Evolutionary conservation across 1,284 basidiomycete species (phyloP), one percentile per base, ranked within the genome.

Genomic region (Cutaneotrichosporon cutaneum): DNA sequence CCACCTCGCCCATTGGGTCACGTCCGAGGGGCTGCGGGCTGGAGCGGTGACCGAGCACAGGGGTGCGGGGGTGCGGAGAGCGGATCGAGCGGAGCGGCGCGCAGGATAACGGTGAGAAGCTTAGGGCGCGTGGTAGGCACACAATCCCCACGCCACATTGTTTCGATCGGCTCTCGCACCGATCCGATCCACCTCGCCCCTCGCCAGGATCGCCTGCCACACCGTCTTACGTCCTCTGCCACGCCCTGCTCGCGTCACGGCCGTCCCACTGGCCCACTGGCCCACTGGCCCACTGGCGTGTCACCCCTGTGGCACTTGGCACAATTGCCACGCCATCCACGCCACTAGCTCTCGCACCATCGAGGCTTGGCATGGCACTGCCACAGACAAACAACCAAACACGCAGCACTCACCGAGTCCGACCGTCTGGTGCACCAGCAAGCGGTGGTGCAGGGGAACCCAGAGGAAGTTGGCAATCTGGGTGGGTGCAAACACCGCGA

Each of bases 381-480:
- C 18, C 27, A 9, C 44, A 47, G 27, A 1, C 24, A 24, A 44
- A n/a, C 36, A 27, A 33, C 22, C 21, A 24, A 36, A 33, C 21
- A 11, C 53, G 54, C 39, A 22, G 6, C 16, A 69, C 72, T 67
- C 56, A 74, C 91, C 90, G 58, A 94, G 82, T 62, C 87, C 88
- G 58, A 94, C 90, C 16, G 88, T 83, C 71, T 90, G 86, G 30
- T 92, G 84, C 22, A 88, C 82, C 9, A 88, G 82, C 63, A 93
- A 87, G n/a, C 90, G 86, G 59, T 92, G 81, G 70, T 92, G 90
- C 4, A 84, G 84, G 0, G 91, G 92, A 0, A 93, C 84, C 55
- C 93, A 26, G 14, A 86, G 81, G 71, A 93, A 93, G 80, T 94
- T 94, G 81, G 91, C 80, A 59, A 90, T 75, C 74, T 93, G 90